phyloP scores from a whole-genome alignment of 768 basidiomycete genomes.

The Lactarius pseudohatsudake region DNA sequence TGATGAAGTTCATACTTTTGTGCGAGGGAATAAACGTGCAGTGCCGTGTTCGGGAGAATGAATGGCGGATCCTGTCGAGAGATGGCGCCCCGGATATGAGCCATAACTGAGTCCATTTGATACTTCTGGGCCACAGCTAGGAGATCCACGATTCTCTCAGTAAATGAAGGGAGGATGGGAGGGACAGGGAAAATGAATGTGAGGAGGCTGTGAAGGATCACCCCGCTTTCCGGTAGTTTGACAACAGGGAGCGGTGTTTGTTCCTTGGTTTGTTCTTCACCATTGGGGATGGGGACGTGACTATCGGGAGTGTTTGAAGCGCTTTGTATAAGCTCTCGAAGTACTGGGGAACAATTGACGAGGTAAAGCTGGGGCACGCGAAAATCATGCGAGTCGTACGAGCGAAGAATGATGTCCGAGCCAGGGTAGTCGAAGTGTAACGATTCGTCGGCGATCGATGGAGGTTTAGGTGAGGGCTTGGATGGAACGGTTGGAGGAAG shows the following conservation, averaged over 20 bases:
- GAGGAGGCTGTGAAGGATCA: background rate
- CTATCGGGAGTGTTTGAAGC: background rate
- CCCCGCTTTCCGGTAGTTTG: background rate
- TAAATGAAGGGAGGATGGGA: background rate
- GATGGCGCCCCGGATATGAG: background rate
- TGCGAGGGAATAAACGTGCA: slow-evolving; percentile 1
- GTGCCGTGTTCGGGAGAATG: background rate
- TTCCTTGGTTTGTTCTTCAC: background rate
- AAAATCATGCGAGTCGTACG: background rate
- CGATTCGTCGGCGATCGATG: background rate
- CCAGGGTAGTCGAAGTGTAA: background rate
- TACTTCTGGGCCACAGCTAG: background rate
- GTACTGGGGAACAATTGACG: background rate
- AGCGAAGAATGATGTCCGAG: background rate
- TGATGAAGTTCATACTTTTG: background rate
- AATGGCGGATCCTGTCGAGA: background rate
- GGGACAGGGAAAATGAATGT: background rate
- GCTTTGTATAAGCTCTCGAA: background rate
- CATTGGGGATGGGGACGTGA: background rate
- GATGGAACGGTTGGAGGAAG: background rate
- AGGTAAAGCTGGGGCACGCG: background rate
- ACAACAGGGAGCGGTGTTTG: background rate
- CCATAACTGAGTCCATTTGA: background rate
- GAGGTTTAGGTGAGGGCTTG: background rate
- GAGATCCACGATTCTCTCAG: background rate